phyloP scores from a whole-genome alignment of 805 yeast genomes.

The Metschnikowia vanudenii region DNA sequence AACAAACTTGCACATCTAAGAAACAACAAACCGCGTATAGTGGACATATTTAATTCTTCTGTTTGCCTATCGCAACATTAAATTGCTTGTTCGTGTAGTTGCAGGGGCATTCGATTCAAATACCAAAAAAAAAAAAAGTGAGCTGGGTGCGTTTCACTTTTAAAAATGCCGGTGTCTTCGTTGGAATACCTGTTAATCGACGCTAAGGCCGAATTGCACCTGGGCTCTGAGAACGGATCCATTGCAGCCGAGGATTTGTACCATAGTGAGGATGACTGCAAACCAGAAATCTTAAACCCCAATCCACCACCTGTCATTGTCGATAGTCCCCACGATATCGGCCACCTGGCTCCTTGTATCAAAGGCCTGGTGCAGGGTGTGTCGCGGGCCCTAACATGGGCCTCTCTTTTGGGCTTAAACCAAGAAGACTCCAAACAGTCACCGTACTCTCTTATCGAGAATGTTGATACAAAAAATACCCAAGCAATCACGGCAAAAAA shows the following conservation, averaged over 20 bases:
- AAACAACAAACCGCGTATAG: too few relatives aligned
- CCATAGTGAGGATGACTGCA: not conserved
- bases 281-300: not conserved
- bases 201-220: not conserved
- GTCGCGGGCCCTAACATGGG: not conserved
- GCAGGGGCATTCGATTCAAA: too few relatives aligned
- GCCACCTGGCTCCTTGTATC: not conserved
- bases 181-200: constrained; percentile 9
- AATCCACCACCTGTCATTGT: too few relatives aligned
- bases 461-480: not conserved
- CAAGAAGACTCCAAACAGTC: not conserved
- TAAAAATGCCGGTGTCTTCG: constrained; percentile 6
- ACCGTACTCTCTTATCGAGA: not conserved
- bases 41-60: too few relatives aligned
- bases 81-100: too few relatives aligned
- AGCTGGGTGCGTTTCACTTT: too few relatives aligned
- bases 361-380: not conserved
- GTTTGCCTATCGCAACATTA: too few relatives aligned
- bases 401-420: not conserved
- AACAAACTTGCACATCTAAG: too few relatives aligned
- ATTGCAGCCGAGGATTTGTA: not conserved
- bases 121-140: too few relatives aligned
- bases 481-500: not conserved
- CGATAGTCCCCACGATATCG: not conserved
- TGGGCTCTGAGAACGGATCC: not conserved